These are phyloP conservation scores for Hypoxylon sp. DNA, from an alignment of 2,329 filamentous ascomycete genomes.

Conservation along the genomic window DNA sequence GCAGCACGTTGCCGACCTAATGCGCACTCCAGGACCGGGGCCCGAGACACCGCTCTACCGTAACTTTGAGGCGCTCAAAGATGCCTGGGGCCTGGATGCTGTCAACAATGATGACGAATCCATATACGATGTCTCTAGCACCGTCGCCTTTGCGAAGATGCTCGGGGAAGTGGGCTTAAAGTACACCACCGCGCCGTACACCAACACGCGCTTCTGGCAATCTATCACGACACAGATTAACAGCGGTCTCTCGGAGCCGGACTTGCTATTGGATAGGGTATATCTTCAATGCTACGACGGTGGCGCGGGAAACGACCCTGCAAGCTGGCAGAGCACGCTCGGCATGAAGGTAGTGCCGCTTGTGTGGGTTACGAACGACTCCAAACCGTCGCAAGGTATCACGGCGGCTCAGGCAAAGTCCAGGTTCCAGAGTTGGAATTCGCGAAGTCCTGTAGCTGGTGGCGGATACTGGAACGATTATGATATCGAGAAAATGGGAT, in stretches of 20 bases:
- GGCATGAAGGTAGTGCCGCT: slow-evolving; percentile 61
- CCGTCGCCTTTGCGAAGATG: slow-evolving; percentile 61
- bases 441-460: slow-evolving; percentile 53
- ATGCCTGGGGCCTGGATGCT: slow-evolving; percentile 61
- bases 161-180: slow-evolving; percentile 59
- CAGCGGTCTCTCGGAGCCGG: slow-evolving; percentile 43
- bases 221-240: slow-evolving; percentile 54
- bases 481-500: slow-evolving; percentile 62
- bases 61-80: slow-evolving; percentile 59
- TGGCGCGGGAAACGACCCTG: slow-evolving; percentile 60
- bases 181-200: slow-evolving; percentile 62
- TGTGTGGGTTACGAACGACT: slow-evolving; percentile 63
- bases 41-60: slow-evolving; percentile 56
- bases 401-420: slow-evolving; percentile 57
- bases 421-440: slow-evolving; percentile 57
- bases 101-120: slow-evolving; percentile 64
- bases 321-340: slow-evolving; percentile 56
- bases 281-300: slow-evolving; percentile 65
- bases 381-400: slow-evolving; percentile 60
- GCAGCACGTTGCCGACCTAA: slow-evolving; percentile 59
- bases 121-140: slow-evolving; percentile 61
- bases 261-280: slow-evolving; percentile 58
- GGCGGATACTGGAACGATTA: slow-evolving; percentile 65
- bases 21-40: slow-evolving; percentile 55
- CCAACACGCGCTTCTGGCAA: slow-evolving; percentile 58